Percentiles rank a stretch among this genome's conserved stretches.
phyloP scores from a whole-genome alignment of 2,329 filamentous ascomycete species.

The Fusarium circinatum region DNA sequence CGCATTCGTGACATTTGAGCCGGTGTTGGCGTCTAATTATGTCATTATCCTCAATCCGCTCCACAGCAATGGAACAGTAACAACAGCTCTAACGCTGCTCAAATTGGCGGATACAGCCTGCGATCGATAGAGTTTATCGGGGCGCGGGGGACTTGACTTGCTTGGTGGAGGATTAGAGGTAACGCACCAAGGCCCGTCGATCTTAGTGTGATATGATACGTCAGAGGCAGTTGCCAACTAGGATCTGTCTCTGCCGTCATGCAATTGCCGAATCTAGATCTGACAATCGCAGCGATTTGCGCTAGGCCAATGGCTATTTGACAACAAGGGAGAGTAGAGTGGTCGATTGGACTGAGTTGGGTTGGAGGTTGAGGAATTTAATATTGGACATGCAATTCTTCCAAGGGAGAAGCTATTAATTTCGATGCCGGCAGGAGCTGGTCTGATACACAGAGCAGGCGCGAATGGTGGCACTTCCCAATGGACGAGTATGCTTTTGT shows the following conservation, averaged over 20 bases:
- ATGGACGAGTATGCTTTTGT: neutral
- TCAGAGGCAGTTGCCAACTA: conserved; percentile 8
- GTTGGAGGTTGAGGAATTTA: neutral
- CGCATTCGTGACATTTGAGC: neutral
- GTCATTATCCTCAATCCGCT: conserved; percentile 6
- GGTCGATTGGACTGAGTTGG: neutral
- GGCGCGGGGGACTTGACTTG: neutral
- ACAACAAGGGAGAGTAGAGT: neutral
- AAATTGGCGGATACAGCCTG: neutral
- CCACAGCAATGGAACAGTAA: conserved; percentile 1
- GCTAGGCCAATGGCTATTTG: neutral
- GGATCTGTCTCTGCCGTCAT: neutral
- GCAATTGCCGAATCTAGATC: conserved; percentile 8
- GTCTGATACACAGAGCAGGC: neutral
- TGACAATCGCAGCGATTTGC: neutral
- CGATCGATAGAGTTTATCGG: conserved; percentile 16
- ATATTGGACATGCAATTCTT: neutral
- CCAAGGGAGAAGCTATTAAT: neutral
- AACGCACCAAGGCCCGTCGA: neutral
- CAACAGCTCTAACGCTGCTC: neutral
- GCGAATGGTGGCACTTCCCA: neutral
- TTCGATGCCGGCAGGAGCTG: neutral
- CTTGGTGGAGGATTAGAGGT: neutral
- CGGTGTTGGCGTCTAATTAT: neutral
- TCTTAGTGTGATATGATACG: conserved; percentile 31